These are phyloP conservation scores for Pichia cabralensis DNA, from an alignment of 805 yeast species.

Conservation along the genomic window DNA sequence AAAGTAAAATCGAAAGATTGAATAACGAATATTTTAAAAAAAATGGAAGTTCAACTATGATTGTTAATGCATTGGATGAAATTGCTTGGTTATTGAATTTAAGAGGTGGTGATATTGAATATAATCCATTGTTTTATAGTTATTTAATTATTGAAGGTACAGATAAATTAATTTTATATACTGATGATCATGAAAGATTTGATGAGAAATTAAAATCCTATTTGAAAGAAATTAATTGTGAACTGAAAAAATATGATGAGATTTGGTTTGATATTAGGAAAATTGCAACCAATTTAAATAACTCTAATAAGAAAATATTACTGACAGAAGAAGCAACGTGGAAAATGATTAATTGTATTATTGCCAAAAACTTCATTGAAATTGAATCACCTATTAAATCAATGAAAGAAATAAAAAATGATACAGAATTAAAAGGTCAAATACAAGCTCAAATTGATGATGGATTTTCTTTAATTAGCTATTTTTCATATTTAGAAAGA, in stretches of 20 bases:
- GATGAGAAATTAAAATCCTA: conserved; percentile 26
- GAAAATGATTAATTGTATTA: conserved; percentile 49
- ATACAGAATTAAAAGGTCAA: conserved; percentile 40
- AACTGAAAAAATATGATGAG: conserved; percentile 32
- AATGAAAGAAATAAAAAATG: conserved; percentile 43
- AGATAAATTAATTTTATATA: conserved; percentile 29
- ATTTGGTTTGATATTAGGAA: conserved; percentile 36
- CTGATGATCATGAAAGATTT: conserved; percentile 32
- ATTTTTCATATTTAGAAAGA: conserved; percentile 50
- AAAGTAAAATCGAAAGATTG: conserved; percentile 46
- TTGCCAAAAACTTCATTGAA: conserved; percentile 28
- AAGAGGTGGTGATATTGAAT: conserved; percentile 48
- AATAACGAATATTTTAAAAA: conserved; percentile 27
- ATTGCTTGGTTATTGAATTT: conserved; percentile 86
- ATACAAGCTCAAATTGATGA: conserved; percentile 45
- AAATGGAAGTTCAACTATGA: conserved; percentile 18
- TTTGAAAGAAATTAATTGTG: conserved; percentile 35
- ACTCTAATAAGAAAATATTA: conserved; percentile 27
- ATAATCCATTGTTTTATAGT: conserved; percentile 43
- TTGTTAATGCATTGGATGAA: conserved; percentile 60
- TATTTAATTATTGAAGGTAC: conserved; percentile 38
- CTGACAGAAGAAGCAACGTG: conserved; percentile 55
- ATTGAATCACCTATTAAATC: conserved; percentile 49
- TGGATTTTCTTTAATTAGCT: conserved; percentile 44
- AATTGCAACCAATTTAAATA: conserved; percentile 23